These are phyloP conservation scores for Fomitopsis betulina DNA, from an alignment of 1,284 basidiomycete species.

Conservation along the genomic window DNA sequence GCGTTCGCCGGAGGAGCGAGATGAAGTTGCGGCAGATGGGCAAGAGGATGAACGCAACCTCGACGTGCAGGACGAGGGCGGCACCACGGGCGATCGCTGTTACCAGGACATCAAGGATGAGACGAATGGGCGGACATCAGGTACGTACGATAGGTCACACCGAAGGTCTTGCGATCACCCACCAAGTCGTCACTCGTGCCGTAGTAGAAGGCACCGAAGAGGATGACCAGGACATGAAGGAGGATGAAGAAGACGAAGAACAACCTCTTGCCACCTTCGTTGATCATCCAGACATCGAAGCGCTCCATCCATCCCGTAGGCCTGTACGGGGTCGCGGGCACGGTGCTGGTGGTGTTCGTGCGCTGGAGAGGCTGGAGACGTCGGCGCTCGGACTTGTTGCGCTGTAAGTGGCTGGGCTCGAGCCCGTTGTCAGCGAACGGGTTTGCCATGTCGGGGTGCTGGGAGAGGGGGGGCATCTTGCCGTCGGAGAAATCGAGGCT, in stretches of 20 bases:
- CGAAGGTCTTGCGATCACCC: conserved; percentile 63
- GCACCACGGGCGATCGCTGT: conserved; percentile 78
- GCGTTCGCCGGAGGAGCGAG: conserved; percentile 76
- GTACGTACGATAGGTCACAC: conserved; percentile 68
- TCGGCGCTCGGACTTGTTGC: conserved; percentile 76
- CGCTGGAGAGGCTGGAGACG: conserved; percentile 78
- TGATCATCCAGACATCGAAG: conserved; percentile 82
- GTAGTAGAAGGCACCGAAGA: conserved; percentile 76
- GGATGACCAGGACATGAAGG: conserved; percentile 70
- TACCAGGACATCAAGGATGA: neutral
- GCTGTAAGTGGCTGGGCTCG: conserved; percentile 48
- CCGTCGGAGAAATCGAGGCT: conserved; percentile 72
- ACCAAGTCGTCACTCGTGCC: conserved; percentile 71
- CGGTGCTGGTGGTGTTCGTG: conserved; percentile 36
- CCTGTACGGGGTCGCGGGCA: conserved; percentile 27
- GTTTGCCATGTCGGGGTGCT: conserved; percentile 46
- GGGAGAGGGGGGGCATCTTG: conserved; percentile 41
- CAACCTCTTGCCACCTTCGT: conserved; percentile 74
- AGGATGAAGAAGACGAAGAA: conserved; percentile 78
- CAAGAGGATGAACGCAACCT: conserved; percentile 86
- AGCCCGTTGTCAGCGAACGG: conserved; percentile 27
- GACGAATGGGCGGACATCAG: neutral
- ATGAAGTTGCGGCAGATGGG: conserved; percentile 91
- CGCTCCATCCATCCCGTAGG: conserved; percentile 38
- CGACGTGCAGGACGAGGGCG: conserved; percentile 82